Conservation (phyloP, 2,329 filamentous ascomycete genomes). For the Fusarium coffeatum region DNA sequence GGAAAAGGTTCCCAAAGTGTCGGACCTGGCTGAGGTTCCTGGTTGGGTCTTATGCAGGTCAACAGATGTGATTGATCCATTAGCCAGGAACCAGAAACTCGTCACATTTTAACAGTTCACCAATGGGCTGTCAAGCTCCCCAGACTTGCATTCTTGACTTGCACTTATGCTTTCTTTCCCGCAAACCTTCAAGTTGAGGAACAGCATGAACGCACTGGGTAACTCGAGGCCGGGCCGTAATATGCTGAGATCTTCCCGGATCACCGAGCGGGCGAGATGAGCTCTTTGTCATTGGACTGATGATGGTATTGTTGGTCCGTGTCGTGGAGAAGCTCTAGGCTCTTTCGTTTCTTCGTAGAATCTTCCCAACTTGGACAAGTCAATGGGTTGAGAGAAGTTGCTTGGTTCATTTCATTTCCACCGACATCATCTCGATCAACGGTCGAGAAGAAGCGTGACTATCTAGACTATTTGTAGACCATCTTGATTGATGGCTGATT, state of each 20-base stretch:
- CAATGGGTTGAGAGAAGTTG: background rate
- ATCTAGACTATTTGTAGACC: background rate
- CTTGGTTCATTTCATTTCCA: conserved; percentile 41
- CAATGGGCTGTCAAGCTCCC: conserved; percentile 10
- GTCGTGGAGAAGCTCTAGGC: conserved; percentile 35
- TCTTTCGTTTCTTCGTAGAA: conserved; percentile 32
- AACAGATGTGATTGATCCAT: conserved; percentile 19
- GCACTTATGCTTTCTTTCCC: background rate
- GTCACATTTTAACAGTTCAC: conserved; percentile 12
- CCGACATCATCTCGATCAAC: conserved; percentile 39
- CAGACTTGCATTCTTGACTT: background rate
- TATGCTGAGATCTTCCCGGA: conserved; percentile 26
- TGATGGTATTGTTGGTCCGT: conserved; percentile 25
- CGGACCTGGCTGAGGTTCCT: conserved; percentile 27
- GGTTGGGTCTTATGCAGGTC: conserved; percentile 36
- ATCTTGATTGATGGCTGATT: background rate
- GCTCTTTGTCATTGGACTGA: conserved; percentile 6
- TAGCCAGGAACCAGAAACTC: conserved; percentile 31
- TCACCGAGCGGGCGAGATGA: conserved; percentile 23
- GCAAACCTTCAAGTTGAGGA: background rate
- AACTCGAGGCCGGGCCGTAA: background rate
- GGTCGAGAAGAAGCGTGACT: background rate
- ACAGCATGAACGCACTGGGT: background rate
- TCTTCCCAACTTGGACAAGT: conserved; percentile 35
- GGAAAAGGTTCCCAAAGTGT: conserved; percentile 24